Base-by-base conservation (phyloP, 441 rosid genomes). In the California macrophylla region DNA sequence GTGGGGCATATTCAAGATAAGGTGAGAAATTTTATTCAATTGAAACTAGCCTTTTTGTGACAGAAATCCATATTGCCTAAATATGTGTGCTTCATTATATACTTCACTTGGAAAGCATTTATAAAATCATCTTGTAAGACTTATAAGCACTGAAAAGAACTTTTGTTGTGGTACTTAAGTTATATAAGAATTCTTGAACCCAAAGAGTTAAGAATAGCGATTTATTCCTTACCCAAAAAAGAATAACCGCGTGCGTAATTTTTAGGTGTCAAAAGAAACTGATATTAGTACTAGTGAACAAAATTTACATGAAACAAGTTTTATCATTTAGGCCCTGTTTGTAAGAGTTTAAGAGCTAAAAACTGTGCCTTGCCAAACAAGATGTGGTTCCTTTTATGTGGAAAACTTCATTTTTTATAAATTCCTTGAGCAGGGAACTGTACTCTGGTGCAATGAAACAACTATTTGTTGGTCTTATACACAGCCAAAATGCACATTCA, bases 51-150 rank as follows among this genome's bases (percentile, higher is more conserved):
- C 21, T 23, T 32, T 26, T 9, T 65, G 45, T 64, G 28, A 18
- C 38, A 62, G 64, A 60, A 28, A 28, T 62, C 66, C 66, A 28
- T 15, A 62, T 62, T 62, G 29, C 66, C 20, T 6, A 62, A 16
- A 62, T 30, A 62, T 28, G 28, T 62, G 21, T 60, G 32, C 21
- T 62, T 28, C 21, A n/a, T 13, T 62, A n/a, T 62, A 15, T 62
- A 62, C 66, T 28, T 28, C 20, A 60, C 29, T 29, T 3, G 21
- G 20, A 62, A 16, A 62, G 1, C 36, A 28, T 62, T 28, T 30
- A 10, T 62, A 29, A 60, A 10, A 62, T 62, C 36, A 62, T 62
- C 10, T 28, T 25, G 25, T 28, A 61, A 25, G 23, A 61, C 34
- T 61, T 61, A 61, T 5, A 61, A 61, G 65, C 34, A 61, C 34